Percentiles rank a stretch among this genome's conserved stretches.
Conservation (phyloP, 352 stramenopile species). For the Pythium oligandrum region DNA sequence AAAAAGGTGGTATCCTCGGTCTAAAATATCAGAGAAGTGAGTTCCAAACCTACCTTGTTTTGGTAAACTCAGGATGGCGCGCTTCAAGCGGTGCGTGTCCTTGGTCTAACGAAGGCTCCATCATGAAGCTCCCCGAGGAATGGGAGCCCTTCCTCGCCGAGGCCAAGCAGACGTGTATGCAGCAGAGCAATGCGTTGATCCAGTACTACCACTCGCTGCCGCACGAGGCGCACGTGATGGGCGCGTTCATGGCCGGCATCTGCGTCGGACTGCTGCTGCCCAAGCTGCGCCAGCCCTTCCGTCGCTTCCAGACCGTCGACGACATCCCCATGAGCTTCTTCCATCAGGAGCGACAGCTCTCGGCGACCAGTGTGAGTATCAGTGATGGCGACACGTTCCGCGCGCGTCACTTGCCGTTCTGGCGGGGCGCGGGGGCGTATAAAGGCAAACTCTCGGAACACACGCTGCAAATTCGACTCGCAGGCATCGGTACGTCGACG, state of each 20-base stretch:
- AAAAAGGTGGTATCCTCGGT: no score
- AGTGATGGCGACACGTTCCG: conserved; percentile 86
- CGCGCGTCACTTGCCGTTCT: conserved; percentile 56
- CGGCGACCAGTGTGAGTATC: conserved; percentile 44
- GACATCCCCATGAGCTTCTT: conserved; percentile 76
- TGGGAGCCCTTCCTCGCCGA: conserved; percentile 15
- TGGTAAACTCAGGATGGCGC: no score
- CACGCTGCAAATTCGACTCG: conserved; percentile 82
- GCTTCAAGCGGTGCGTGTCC: no score
- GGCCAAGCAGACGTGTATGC: conserved; percentile 9
- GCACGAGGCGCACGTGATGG: conserved; percentile 28
- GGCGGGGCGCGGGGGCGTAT: conserved; percentile 32
- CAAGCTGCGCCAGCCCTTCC: conserved; percentile 56
- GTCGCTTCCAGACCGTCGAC: conserved; percentile 67
- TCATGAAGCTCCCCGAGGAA: conserved; percentile 3
- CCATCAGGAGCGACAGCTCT: conserved; percentile 49
- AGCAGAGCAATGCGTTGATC: conserved; percentile 7
- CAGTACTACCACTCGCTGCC: conserved; percentile 30
- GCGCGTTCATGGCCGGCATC: conserved; percentile 52
- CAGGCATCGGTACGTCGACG: conserved; percentile 47
- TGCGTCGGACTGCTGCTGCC: conserved; percentile 53
- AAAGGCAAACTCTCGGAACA: conserved; percentile 66
- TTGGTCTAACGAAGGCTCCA: neutral
- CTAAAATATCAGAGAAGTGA: no score
- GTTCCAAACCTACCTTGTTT: no score